A percentile compares a stretch with the other conserved stretches of the same genome.
phyloP scores from a whole-genome alignment of 2,329 filamentous ascomycete genomes.

The Penicillium occitanis region DNA sequence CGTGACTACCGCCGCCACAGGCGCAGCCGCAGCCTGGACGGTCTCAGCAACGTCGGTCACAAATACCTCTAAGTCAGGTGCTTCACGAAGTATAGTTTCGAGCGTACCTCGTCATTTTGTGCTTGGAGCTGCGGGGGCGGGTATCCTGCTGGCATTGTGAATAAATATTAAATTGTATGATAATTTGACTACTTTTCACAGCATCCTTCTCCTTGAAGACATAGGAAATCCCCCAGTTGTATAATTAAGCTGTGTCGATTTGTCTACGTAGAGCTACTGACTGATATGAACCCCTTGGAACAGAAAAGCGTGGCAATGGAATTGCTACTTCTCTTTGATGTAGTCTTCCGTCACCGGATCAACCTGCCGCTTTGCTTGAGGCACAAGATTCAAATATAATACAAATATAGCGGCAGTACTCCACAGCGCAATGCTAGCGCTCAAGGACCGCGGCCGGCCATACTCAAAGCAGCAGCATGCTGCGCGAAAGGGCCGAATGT shows the following conservation, averaged over 20 bases:
- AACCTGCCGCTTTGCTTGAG: constrained; percentile 8
- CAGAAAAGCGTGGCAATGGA: not conserved
- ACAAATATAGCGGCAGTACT: not conserved
- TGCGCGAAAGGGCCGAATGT: constrained; percentile 41
- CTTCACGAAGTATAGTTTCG: not conserved
- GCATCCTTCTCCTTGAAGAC: not conserved
- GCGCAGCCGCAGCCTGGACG: constrained; percentile 3
- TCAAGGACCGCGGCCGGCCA: not conserved
- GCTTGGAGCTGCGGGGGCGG: constrained; percentile 11
- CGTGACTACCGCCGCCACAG: constrained; percentile 46
- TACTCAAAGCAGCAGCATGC: not conserved
- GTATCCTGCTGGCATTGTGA: constrained; percentile 10
- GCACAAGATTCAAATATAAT: constrained; percentile 2
- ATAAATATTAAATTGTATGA: not conserved
- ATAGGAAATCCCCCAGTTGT: not conserved
- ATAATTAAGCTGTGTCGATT: not conserved
- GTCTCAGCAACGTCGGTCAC: not conserved
- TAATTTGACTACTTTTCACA: not conserved
- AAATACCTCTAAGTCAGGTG: constrained; percentile 6
- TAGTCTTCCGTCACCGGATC: constrained; percentile 5
- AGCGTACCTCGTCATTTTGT: not conserved
- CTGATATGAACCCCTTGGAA: not conserved
- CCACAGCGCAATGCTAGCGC: not conserved
- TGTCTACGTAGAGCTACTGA: not conserved
- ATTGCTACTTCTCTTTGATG: not conserved